phyloP scores from a whole-genome alignment of 2,329 filamentous ascomycete species.

The Keithomyces neogunnii region DNA sequence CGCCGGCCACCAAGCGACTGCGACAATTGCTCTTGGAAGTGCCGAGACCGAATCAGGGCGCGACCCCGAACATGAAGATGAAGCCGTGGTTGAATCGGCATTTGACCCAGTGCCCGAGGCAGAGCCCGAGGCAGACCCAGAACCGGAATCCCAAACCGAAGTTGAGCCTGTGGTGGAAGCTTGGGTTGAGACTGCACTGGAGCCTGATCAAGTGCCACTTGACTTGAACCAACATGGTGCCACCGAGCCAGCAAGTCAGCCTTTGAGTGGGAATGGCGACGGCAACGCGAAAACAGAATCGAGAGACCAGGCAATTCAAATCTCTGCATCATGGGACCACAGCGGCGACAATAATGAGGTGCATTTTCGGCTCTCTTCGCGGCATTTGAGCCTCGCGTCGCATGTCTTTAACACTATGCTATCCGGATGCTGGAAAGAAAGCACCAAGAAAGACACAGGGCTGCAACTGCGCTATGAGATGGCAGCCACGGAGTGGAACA shows the following conservation, averaged over 20 bases:
- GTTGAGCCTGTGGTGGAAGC: too few species aligned
- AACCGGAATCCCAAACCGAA: too few species aligned
- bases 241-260: not conserved
- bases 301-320: too few species aligned
- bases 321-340: not conserved
- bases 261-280: not conserved
- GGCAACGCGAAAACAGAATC: too few species aligned
- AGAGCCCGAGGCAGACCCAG: too few species aligned
- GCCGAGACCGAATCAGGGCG: too few species aligned
- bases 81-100: too few species aligned
- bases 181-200: too few species aligned
- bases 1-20: not conserved
- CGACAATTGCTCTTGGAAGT: not conserved
- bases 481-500: not conserved
- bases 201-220: too few species aligned
- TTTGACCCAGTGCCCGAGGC: too few species aligned
- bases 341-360: not conserved
- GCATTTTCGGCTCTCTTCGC: constrained; percentile 20
- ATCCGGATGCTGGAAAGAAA: constrained; percentile 5
- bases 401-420: constrained; percentile 11
- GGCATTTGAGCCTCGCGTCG: constrained; percentile 26
- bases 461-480: not conserved
- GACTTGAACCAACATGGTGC: not conserved
- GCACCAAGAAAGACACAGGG: constrained; percentile 5
- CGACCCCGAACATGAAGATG: too few species aligned